Conservation (phyloP, 192 early-diverging fungal genomes). For the Irineochytrium annulatum region DNA sequence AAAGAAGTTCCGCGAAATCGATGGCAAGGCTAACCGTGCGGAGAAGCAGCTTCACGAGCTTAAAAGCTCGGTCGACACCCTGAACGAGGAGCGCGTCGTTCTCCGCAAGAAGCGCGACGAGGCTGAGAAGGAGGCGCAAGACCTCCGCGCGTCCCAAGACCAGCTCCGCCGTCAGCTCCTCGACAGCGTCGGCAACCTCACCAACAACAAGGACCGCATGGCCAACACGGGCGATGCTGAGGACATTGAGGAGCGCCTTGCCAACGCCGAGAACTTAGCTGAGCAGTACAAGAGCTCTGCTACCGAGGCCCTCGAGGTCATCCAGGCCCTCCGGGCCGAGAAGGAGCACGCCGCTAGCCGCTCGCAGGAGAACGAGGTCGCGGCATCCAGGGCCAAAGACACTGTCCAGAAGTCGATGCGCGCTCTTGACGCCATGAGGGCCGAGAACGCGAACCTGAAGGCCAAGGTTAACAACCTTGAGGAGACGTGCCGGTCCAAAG, state of each 20-base stretch:
- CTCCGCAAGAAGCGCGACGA: neutral
- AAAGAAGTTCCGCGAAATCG: neutral
- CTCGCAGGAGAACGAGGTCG: neutral
- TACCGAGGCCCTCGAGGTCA: neutral
- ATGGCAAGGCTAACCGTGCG: neutral
- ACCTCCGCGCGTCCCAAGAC: neutral
- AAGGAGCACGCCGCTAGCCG: too few species aligned
- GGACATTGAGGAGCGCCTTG: too few species aligned
- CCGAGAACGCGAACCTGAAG: constrained; percentile 10
- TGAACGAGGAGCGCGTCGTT: neutral
- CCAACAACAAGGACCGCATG: neutral
- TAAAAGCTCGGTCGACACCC: neutral
- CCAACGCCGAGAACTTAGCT: too few species aligned
- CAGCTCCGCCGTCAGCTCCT: neutral
- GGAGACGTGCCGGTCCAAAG: neutral
- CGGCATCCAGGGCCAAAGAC: neutral
- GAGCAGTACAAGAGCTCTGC: too few species aligned
- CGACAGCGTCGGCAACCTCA: neutral
- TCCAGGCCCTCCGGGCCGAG: neutral
- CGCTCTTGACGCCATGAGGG: neutral
- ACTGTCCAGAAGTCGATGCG: neutral
- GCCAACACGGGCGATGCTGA: too few species aligned
- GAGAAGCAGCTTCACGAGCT: neutral
- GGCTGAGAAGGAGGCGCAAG: neutral
- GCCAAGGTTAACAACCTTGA: constrained; percentile 7